These are phyloP conservation scores for Elasticomyces elasticus DNA, from an alignment of 495 filamentous ascomycete genomes.

Conservation along the genomic window DNA sequence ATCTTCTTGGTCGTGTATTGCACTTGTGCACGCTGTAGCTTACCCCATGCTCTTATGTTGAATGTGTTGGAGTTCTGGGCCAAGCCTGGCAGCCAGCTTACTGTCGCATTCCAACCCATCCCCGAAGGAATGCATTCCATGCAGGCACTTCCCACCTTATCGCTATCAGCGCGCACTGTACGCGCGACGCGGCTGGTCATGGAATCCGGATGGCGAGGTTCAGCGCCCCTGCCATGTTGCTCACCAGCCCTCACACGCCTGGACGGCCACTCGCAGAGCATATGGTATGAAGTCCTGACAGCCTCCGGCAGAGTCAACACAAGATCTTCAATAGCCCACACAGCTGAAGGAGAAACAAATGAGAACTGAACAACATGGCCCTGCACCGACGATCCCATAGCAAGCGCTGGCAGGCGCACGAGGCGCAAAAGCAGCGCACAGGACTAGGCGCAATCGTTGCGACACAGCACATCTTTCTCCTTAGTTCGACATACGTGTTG, in stretches of 20 bases:
- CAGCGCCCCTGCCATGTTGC: neutral
- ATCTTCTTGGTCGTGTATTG: too few relatives aligned
- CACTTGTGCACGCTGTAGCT: too few relatives aligned
- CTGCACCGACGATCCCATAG: neutral
- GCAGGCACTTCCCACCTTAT: slow-evolving; percentile 7
- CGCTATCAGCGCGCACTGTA: neutral
- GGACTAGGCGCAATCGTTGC: neutral
- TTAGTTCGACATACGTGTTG: neutral
- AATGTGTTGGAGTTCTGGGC: too few relatives aligned
- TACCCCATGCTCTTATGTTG: too few relatives aligned
- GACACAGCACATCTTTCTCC: neutral
- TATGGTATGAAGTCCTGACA: neutral
- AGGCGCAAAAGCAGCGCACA: neutral
- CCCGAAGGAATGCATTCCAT: slow-evolving; percentile 7
- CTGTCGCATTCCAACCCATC: too few relatives aligned
- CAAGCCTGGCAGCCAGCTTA: too few relatives aligned
- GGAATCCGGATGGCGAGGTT: neutral
- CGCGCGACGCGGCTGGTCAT: slow-evolving; percentile 4
- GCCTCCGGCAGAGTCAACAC: neutral
- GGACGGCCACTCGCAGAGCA: neutral
- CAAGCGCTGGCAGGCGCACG: neutral
- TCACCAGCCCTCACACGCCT: neutral
- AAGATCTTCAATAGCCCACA: too few relatives aligned
- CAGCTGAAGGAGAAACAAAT: too few relatives aligned
- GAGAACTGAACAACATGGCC: neutral